Percentiles rank a stretch among this genome's conserved stretches.
These are phyloP conservation scores for Citrus mangshanensis DNA, from an alignment of 345 rosid species.

Conservation along the genomic window DNA sequence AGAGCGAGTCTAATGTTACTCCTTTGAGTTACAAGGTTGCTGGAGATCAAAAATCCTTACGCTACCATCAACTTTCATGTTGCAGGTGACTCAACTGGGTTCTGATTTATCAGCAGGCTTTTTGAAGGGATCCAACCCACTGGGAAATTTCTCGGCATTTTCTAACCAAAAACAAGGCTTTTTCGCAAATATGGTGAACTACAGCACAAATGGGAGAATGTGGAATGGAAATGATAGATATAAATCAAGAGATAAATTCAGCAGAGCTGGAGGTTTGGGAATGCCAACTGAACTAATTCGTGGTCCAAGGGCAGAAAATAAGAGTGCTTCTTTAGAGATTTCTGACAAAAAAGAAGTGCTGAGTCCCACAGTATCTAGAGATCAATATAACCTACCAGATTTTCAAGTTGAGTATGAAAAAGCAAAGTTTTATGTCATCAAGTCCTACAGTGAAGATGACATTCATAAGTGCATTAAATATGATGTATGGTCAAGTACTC, in stretches of 20 bases:
- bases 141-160: conserved; percentile 34
- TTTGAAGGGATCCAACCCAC: conserved; percentile 35
- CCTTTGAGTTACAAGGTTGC: neutral
- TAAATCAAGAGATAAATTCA: conserved; percentile 28
- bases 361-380: conserved; percentile 31
- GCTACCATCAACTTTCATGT: neutral
- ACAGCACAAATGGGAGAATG: conserved; percentile 35
- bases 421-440: conserved; percentile 68
- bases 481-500: conserved; percentile 76
- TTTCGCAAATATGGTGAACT: conserved; percentile 28
- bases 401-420: conserved; percentile 46
- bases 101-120: conserved; percentile 35
- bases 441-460: conserved; percentile 80
- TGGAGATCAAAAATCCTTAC: no score
- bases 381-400: conserved; percentile 53
- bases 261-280: conserved; percentile 38
- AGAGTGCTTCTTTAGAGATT: conserved; percentile 36
- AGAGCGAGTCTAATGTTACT: neutral
- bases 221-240: conserved; percentile 47
- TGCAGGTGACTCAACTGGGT: conserved; percentile 33
- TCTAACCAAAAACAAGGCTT: conserved; percentile 38
- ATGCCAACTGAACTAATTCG: conserved; percentile 48
- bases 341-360: conserved; percentile 36
- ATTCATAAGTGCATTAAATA: conserved; percentile 74
- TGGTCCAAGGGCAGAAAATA: conserved; percentile 60